Base-by-base conservation (phyloP, 148 eudicot species). In the Persicaria tinctoria region DNA sequence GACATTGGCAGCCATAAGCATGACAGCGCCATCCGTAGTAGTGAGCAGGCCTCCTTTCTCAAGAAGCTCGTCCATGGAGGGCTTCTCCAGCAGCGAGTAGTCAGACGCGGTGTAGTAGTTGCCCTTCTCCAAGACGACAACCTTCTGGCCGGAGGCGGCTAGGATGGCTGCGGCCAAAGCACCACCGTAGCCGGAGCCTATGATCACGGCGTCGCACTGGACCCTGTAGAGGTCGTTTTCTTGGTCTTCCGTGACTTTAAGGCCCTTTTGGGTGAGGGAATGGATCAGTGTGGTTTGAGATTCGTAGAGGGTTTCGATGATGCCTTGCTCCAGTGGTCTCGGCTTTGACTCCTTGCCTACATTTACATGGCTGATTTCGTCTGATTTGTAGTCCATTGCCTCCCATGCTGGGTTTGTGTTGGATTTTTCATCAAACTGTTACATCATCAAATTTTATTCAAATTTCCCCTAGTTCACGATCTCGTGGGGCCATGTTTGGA, bases 181-280 rank as follows among this genome's bases (percentile, higher is more conserved):
- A 46, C 94, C 94, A 0, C 94, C 94, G 72, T 90, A 83, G 6
- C 91, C 93, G 0, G 94, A 90, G 18, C 94, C 94, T 9, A 89
- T 80, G 14, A 90, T 85, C 2, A 87, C 87, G 2, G 74, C 89
- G 50, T 90, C 94, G 70, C 94, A 90, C 74, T 84, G 70, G 62
- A 90, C 78, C 75, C 70, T 86, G 80, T 75, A 83, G 13, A 74
- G 27, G 63, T 83, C 66, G 12, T 76, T 46, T 51, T 74, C 13
- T 6, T 74, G 72, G 50, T 86, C 82, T 69, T 86, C 84, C 8
- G 51, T 73, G 66, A 88, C 90, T 23, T 69, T 50, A 0, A 90
- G 83, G 69, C 89, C 91, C 74, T 90, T 90, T 38, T 68, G 59
- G 1, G 76, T 51, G 7, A 90, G 83, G 12, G 89, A 83, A 27